phyloP scores from a whole-genome alignment of 2,329 filamentous ascomycete species.

The Ceratocystis alfenasii region DNA sequence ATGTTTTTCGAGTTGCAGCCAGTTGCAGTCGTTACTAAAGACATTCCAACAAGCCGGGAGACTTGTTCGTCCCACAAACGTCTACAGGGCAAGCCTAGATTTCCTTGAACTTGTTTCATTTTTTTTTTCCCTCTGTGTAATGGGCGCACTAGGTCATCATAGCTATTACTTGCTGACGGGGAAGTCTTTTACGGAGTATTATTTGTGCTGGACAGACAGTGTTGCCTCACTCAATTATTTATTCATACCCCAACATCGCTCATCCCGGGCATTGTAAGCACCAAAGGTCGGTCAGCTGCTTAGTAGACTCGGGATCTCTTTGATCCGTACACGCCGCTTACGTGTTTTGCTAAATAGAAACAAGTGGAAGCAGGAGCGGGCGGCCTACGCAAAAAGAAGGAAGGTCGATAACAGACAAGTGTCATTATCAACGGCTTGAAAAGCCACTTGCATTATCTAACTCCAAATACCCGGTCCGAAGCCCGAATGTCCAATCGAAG shows the following conservation, averaged over 20 bases:
- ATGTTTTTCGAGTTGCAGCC: background rate
- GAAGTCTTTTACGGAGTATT: too few relatives aligned
- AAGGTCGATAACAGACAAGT: too few relatives aligned
- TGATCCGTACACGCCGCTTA: background rate
- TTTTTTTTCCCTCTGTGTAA: too few relatives aligned
- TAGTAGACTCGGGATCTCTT: background rate
- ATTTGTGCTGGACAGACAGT: too few relatives aligned
- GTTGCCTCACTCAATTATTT: background rate
- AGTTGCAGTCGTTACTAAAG: background rate
- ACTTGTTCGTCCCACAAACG: too few relatives aligned
- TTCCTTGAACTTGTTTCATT: too few relatives aligned
- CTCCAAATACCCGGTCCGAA: background rate
- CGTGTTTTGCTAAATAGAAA: background rate
- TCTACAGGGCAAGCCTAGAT: too few relatives aligned
- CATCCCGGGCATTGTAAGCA: background rate
- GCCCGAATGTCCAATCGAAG: background rate
- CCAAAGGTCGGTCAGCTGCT: conserved; percentile 1
- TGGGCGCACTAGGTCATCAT: too few relatives aligned
- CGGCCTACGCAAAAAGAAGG: too few relatives aligned
- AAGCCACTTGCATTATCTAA: background rate
- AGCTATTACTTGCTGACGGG: too few relatives aligned
- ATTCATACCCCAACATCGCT: background rate
- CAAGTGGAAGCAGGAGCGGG: background rate
- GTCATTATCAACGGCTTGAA: background rate
- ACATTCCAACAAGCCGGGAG: background rate